Base-by-base conservation (phyloP, 192 early-diverging fungal species). In the Coemansia sp. region DNA sequence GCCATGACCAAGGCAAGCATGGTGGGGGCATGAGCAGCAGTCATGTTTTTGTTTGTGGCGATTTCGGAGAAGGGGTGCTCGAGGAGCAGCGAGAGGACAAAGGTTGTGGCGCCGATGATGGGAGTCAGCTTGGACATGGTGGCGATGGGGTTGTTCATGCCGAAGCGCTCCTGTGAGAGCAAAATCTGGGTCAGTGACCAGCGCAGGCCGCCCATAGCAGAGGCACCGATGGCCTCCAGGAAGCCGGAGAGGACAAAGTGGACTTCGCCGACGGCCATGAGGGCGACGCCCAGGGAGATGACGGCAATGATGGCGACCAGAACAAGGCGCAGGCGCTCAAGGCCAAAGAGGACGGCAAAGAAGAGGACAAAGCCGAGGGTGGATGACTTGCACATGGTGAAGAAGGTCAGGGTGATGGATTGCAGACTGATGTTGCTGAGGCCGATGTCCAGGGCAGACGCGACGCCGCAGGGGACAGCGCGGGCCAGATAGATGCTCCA, bases 141-240 rank as follows among this genome's bases (percentile, higher is more conserved):
- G 11, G 91, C 93, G 17, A 96, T 72, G 1, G 95, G 95, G 67
- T 96, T 95, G 62, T 86, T 89, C 77, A 95, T 86, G 36, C 92
- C 91, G 61, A 92, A 85, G 47, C 79, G 75, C 54, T 86, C 86
- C 42, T 86, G 84, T 44, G 87, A 82, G 17, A 98, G 71, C 14
- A 98, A 71, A 5, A 96, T 79, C 65, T 96, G 92, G 0, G 92
- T 96, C 55, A 96, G 77, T 10, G 91, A 84, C 95, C 94, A 96
- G 33, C 95, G 85, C 47, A 96, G 71, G n/a, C 95, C 95, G 61
- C 91, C 85, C 58, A 94, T 78, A 1, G 90, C 85, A 23, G 93
- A 86, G 1, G 94, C 92, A 6, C 75, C 59, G 69, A 95, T 91
- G 29, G 88, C 92, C 59, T 91, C 82, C 13, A 91, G 37, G 67